Evolutionary conservation across 352 stramenopile species (phyloP), one percentile per base, ranked within the genome.

Genomic region (Peronosclerospora sorghi): DNA sequence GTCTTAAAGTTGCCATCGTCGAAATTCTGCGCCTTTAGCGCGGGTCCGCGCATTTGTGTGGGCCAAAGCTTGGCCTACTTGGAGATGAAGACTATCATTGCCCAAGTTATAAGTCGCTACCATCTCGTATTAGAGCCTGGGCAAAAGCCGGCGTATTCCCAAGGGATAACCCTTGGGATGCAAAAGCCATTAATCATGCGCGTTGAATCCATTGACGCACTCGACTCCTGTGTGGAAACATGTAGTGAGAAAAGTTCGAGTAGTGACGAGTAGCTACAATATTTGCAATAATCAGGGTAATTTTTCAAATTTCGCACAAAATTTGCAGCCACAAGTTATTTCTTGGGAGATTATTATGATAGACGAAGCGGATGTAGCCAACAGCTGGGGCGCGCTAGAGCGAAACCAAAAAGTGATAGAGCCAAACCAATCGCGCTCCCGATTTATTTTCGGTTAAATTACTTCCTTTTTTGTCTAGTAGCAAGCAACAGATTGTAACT

Each of bases 21-120:
- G 48, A 65, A 86, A 44, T 89, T 84, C 46, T 67, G 63, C n/a
- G 43, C 71, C 0, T 86, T 86, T 40, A 68, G 68, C 35, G 68
- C 58, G 4, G 74, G 74, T 1, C 61, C 59, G 8, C 55, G 73
- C 20, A 49, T 66, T 13, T 86, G 74, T 32, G 55, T 80, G 21
- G 74, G 74, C 10, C 60, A 51, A 14, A 59, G 56, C 19, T 21
- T 86, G 14, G 73, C 74, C 1, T 52, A 68, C 28, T 42, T 81
- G 19, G 63, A 86, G 48, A 69, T 82, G 30, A 82, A 83, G 43
- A 62, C 79, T 28, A 52, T 69, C 24, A 49, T 75, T 17, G 59
- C 65, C 14, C 67, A 58, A 29, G 48, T 86, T 8, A 17, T 86
- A 18, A 54, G 58, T 32, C 59, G 62, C 24, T 86, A 78, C 45